phyloP scores from a whole-genome alignment of 2,329 filamentous ascomycete genomes.

The Stemphylium lycopersici region DNA sequence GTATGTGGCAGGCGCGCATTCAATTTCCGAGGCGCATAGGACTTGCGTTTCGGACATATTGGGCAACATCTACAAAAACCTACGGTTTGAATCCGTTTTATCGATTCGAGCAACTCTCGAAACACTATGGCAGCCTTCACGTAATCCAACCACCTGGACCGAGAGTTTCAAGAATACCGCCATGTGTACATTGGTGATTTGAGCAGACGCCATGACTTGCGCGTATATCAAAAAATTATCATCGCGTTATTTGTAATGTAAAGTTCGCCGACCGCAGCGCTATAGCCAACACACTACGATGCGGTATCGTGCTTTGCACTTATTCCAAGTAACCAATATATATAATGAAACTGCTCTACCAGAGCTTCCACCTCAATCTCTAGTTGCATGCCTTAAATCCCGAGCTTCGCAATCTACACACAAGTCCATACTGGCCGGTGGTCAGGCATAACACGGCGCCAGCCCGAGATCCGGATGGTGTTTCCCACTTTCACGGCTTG shows the following conservation, averaged over 20 bases:
- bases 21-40: slow-evolving; percentile 7
- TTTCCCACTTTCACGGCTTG: too few relatives aligned
- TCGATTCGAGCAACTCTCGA: slow-evolving; percentile 14
- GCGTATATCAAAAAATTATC: not conserved
- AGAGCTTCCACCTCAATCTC: slow-evolving; percentile 22
- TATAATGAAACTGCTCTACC: not conserved
- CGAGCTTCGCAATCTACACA: slow-evolving; percentile 17
- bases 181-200: slow-evolving; percentile 8
- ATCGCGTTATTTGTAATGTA: too few relatives aligned
- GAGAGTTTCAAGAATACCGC: slow-evolving; percentile 9
- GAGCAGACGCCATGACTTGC: not conserved
- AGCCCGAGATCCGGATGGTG: not conserved
- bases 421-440: slow-evolving; percentile 21
- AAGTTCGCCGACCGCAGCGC: too few relatives aligned
- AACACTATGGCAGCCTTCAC: slow-evolving; percentile 6
- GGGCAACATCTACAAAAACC: slow-evolving; percentile 14
- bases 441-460: slow-evolving; percentile 14
- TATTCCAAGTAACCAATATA: not conserved
- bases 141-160: slow-evolving; percentile 8
- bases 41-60: slow-evolving; percentile 8
- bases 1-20: slow-evolving; percentile 20
- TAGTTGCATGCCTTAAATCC: slow-evolving; percentile 16
- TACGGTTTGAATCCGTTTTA: slow-evolving; percentile 19
- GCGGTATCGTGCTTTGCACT: too few relatives aligned
- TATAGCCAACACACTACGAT: too few relatives aligned